Evolutionary conservation across 345 rosid species (phyloP).

Genomic region (Raphanus raphanistrum): DNA sequence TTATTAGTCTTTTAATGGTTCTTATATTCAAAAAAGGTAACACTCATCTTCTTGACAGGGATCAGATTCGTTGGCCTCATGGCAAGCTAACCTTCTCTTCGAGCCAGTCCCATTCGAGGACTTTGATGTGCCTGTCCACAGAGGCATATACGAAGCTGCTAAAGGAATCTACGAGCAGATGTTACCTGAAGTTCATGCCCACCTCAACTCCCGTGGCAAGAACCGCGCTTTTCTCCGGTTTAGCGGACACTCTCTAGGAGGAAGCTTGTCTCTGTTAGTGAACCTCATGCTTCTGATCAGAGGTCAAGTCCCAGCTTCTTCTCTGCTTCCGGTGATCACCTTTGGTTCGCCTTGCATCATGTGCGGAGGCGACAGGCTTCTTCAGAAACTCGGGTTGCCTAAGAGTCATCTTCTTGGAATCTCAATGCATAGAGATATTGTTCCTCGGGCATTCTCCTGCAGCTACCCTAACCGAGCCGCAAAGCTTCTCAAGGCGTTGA

Average conservation of each 20-base stretch:
- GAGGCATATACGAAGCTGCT: constrained; percentile 99
- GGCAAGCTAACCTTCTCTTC: constrained; percentile 94
- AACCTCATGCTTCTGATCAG: constrained; percentile 85
- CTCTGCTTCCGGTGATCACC: constrained; percentile 86
- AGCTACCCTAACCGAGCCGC: constrained; percentile 79
- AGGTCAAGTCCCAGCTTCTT: constrained; percentile 73
- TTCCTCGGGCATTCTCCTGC: constrained; percentile 96
- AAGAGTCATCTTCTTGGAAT: constrained; percentile 67
- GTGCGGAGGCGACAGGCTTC: constrained; percentile 92
- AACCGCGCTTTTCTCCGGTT: constrained; percentile 71
- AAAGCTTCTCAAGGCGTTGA: constrained; percentile 81
- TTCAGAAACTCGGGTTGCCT: constrained; percentile 78
- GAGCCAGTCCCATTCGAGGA: constrained; percentile 95
- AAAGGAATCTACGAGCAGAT: constrained; percentile 89
- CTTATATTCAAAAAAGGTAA: background rate
- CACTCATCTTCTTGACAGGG: constrained; percentile 50
- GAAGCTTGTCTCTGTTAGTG: constrained; percentile 83
- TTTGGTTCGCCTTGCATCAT: constrained; percentile 92
- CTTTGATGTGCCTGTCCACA: constrained; percentile 74
- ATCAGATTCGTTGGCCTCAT: constrained; percentile 86
- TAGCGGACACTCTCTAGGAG: constrained; percentile 97
- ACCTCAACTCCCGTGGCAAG: constrained; percentile 61
- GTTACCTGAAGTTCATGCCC: constrained; percentile 82
- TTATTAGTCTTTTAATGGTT: too few relatives aligned
- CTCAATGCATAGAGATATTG: constrained; percentile 91